A percentile compares a stretch with the other conserved stretches of the same genome.
These are phyloP conservation scores for Ormosia semicastrata DNA, from an alignment of 306 rosid species.

Conservation along the genomic window DNA sequence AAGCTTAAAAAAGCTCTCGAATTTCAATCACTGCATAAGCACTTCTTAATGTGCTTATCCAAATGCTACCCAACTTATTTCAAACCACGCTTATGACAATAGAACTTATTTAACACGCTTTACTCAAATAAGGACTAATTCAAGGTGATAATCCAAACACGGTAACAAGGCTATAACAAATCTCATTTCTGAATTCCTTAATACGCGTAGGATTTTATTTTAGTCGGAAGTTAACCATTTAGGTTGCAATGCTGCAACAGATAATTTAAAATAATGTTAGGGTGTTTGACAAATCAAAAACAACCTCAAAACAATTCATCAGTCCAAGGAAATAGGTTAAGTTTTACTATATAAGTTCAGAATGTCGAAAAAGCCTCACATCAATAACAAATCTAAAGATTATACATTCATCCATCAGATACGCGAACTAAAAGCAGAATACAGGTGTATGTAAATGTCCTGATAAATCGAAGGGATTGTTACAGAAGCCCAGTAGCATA, in stretches of 20 bases:
- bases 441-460: slow-evolving; percentile 15
- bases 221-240: background rate
- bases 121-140: background rate
- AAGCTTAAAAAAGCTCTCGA: too few relatives aligned
- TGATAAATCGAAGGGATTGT: slow-evolving; percentile 4
- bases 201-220: background rate
- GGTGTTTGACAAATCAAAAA: background rate
- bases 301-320: slow-evolving; percentile 5
- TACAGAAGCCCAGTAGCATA: slow-evolving; percentile 31
- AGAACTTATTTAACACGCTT: background rate
- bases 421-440: slow-evolving; percentile 9
- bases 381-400: background rate
- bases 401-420: slow-evolving; percentile 11
- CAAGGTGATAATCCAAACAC: background rate
- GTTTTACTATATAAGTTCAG: background rate
- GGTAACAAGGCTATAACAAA: background rate
- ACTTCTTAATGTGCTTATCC: too few relatives aligned
- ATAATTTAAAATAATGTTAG: background rate
- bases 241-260: background rate
- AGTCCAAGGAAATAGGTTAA: background rate
- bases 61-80: background rate
- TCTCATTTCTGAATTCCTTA: background rate
- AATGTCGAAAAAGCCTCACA: background rate
- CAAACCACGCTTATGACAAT: background rate
- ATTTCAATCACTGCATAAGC: too few relatives aligned